Base-by-base conservation (phyloP, 331 rosid genomes). In the Malus hybrid region DNA sequence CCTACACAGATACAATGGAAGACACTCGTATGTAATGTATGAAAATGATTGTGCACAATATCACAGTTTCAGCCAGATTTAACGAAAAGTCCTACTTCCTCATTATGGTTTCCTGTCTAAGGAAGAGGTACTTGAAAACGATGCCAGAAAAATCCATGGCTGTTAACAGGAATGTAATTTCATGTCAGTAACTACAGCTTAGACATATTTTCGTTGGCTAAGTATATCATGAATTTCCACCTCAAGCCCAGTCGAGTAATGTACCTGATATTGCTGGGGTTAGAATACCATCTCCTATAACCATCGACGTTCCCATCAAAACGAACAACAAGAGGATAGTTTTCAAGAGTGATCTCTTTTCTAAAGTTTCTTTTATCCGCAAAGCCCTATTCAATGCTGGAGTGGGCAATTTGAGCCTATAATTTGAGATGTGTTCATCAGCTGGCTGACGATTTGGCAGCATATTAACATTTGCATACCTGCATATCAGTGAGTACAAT, bases 241-340 rank as follows among this genome's bases (percentile, higher is more conserved):
- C 65, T 46, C 46, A 39, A 39, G 46, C 13, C 46, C 46, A 39
- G 13, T 39, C 46, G 3, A 9, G 46, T 10, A 39, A 66, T 24
- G 80, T 81, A 93, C 98, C 98, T 87, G 98, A 94, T 70, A 94
- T 90, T 63, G 97, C 97, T 14, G 98, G 96, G 76, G 98, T 94
- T 58, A 94, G 85, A 81, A 94, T 94, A 58, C 98, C 98, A 77
- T 91, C 98, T 76, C 97, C 98, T 82, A 94, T 94, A 81, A 91
- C 76, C 98, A 91, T 85, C 79, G 98, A 94, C 78, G 98, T 92
- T 74, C 97, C 98, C 84, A 89, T 77, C 66, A 94, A 89, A 86
- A 94, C 97, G 80, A 90, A 80, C 84, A 94, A 83, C 81, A 94
- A 77, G 78, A 94, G 82, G 72, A 85, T 16, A 32, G 87, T 90